phyloP scores from a whole-genome alignment of 345 rosid species.

The Reutealis trisperma region DNA sequence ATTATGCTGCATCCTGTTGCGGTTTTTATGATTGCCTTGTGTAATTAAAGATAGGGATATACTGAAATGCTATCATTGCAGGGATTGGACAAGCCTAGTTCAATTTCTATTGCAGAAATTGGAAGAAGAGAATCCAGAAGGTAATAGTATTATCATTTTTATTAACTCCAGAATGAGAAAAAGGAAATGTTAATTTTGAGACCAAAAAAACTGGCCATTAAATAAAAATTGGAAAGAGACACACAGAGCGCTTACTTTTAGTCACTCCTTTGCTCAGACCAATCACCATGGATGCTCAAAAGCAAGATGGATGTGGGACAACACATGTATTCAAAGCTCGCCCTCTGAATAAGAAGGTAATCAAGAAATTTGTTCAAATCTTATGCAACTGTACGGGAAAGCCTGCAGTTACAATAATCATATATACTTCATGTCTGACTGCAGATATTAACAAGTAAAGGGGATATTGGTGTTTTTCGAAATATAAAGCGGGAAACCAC shows the following conservation, averaged over 20 bases:
- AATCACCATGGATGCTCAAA: slow-evolving; percentile 39
- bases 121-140: slow-evolving; percentile 60
- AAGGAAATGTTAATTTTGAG: slow-evolving; percentile 10
- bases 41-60: slow-evolving; percentile 5
- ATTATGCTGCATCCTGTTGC: not conserved
- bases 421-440: slow-evolving; percentile 8
- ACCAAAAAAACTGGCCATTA: not conserved
- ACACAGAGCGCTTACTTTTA: slow-evolving; percentile 17
- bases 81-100: slow-evolving; percentile 47
- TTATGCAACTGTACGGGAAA: slow-evolving; percentile 9
- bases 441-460: slow-evolving; percentile 82
- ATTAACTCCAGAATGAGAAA: not conserved
- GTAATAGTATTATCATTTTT: slow-evolving; percentile 27
- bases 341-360: slow-evolving; percentile 76
- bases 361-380: slow-evolving; percentile 2
- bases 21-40: not conserved
- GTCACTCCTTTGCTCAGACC: slow-evolving; percentile 38
- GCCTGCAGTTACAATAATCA: not conserved
- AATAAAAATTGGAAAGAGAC: not conserved
- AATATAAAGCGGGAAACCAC: slow-evolving; percentile 75
- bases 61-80: slow-evolving; percentile 32
- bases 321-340: slow-evolving; percentile 60
- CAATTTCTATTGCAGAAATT: slow-evolving; percentile 36
- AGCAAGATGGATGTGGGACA: slow-evolving; percentile 39
- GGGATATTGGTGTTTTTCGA: slow-evolving; percentile 69